Base-by-base conservation (phyloP, 1,284 basidiomycete species). In the Takashimella koratensis region DNA sequence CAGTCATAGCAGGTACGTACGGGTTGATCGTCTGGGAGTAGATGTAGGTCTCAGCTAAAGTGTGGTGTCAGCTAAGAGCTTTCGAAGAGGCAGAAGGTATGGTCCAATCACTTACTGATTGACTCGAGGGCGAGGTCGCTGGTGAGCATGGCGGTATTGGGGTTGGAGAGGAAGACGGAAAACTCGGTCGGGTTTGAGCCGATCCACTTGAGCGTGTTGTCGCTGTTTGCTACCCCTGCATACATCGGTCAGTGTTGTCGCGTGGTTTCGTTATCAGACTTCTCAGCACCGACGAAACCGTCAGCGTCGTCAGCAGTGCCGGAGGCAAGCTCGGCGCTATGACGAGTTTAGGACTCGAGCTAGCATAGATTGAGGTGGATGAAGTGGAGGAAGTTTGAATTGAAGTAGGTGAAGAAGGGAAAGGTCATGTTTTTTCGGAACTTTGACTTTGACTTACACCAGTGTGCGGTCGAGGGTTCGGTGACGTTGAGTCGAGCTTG, bases 121-220 rank as follows among this genome's bases (percentile, higher is more conserved):
- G 53, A 56, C 13, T 55, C 60, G n/a, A 70, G 44, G 4, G 66
- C 68, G 23, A 66, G 58, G 23, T 65, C 59, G 43, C 46, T 53
- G 5, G 67, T 70, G 24, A 74, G 61, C 2, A 72, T 43, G 41
- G 53, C 60, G 11, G 55, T 43, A 49, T 74, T 60, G 10, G 67
- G 59, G 54, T 74, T 68, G 47, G 51, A 51, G 26, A 74, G 56
- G 55, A 69, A 74, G 24, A 74, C 67, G 10, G 66, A 67, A 57
- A 74, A 74, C 39, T 66, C 47, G 26, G 51, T 39, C 10, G 67
- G 63, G 21, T 53, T 47, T 22, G 49, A 27, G 20, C 59, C 59
- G n/a, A 54, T 53, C 70, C 70, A 74, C n/a, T 58, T 59, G 24
- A 72, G 56, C 5, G 69, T 71, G 50, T 72, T 71, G 48, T 59